Base-by-base conservation (phyloP, 768 basidiomycete species). In the Leccinellum luteum region DNA sequence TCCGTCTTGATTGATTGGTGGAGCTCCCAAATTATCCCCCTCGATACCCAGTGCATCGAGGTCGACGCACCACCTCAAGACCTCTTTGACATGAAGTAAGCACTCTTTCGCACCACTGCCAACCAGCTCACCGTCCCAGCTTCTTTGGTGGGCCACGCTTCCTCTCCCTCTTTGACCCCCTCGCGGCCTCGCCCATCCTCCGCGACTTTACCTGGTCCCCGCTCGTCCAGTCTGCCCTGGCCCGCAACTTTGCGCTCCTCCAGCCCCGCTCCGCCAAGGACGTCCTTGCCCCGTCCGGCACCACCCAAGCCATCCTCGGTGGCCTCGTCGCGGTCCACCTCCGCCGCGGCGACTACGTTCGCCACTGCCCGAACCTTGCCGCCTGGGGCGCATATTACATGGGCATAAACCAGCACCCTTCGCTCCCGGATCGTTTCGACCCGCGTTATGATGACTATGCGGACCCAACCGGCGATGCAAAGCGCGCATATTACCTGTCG, bases 261-360 rank as follows among this genome's bases (percentile, higher is more conserved):
- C 78, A 75, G 17, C 73, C 75, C 8, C 63, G 64, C 28, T 67
- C 72, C 17, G 68, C 66, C 35, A 64, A 63, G 21, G 54, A 66
- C 27, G 52, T 68, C 59, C 52, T 64, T 9, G 43, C 56, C 51
- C 49, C 62, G 21, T 54, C 62, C 30, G 66, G 64, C 12, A 52
- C 52, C 6, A 35, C 64, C 31, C 51, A 53, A 5, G 44, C 64
- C 38, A 69, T 72, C 9, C 69, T 82, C 23, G 62, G 69, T 2
- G 80, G 79, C 3, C 72, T 84, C 6, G 64, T 86, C 13, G 85
- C 85, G 1, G 56, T 85, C 8, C 84, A 86, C 52, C 73, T 85
- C 43, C 78, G 84, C 0, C 74, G 83, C 1, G 85, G 85, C 6
- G 85, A 86, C 58, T 86, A 80, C 63, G 75, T 80, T 43, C 78